A percentile compares a stretch with the other conserved stretches of the same genome.
phyloP scores from a whole-genome alignment of 768 basidiomycete genomes.

The Tubosaeta brunneosetosa region DNA sequence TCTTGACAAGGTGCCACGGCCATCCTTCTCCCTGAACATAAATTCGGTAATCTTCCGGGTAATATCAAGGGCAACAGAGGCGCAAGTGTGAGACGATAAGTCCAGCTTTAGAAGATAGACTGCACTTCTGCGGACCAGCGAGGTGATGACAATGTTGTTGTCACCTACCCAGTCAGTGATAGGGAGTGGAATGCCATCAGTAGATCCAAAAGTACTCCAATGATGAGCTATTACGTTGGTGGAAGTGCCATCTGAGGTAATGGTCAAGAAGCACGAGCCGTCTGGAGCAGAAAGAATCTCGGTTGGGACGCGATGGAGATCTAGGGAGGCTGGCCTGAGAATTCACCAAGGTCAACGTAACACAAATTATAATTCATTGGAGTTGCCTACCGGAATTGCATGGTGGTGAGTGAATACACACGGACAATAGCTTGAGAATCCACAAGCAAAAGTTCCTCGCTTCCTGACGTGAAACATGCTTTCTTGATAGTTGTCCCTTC shows the following conservation, averaged over 20 bases:
- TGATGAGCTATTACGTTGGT: constrained; percentile 41
- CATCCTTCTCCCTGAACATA: constrained; percentile 46
- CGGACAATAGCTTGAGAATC: constrained; percentile 42
- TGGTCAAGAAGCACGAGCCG: constrained; percentile 46
- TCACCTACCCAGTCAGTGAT: constrained; percentile 27
- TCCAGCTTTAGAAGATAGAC: constrained; percentile 45
- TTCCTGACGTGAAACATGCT: constrained; percentile 44
- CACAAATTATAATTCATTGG: not conserved
- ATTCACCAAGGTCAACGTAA: not conserved
- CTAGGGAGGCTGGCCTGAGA: constrained; percentile 42
- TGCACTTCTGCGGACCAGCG: constrained; percentile 38
- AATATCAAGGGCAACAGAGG: constrained; percentile 49
- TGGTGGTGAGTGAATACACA: constrained; percentile 49
- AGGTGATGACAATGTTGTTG: constrained; percentile 35
- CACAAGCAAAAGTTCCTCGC: constrained; percentile 50
- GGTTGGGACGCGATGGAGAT: constrained; percentile 33
- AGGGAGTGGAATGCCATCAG: constrained; percentile 37
- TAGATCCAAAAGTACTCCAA: constrained; percentile 55
- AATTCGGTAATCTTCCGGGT: constrained; percentile 55
- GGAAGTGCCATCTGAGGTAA: constrained; percentile 20
- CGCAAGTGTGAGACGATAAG: constrained; percentile 25
- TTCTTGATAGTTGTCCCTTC: constrained; percentile 31
- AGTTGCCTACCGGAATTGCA: constrained; percentile 47
- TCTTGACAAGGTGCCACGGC: constrained; percentile 17
- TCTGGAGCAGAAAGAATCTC: constrained; percentile 47